phyloP scores from a whole-genome alignment of 139 green algal species.

The Trebouxia sp. region DNA sequence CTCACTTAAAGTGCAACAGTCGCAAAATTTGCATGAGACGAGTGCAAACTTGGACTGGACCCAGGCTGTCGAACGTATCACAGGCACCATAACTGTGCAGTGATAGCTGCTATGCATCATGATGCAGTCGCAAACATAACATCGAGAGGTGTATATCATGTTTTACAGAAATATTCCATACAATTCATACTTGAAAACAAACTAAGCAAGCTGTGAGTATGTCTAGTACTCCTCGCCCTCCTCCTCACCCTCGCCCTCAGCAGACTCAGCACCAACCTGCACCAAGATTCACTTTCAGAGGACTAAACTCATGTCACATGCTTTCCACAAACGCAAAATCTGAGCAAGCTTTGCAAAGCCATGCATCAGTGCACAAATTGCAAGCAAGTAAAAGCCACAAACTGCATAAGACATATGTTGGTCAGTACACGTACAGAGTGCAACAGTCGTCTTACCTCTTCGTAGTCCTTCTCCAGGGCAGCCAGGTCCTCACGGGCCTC shows the following conservation, averaged over 20 bases:
- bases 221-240: constrained; percentile 86
- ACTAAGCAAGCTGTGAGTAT: neutral
- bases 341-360: neutral
- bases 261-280: constrained; percentile 90
- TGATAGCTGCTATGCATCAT: no score
- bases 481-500: constrained; percentile 97
- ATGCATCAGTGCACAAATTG: no score
- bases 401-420: no score
- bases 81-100: no score
- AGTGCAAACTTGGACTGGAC: no score
- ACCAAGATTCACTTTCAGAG: constrained; percentile 92
- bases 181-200: neutral
- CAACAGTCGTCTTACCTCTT: constrained; percentile 26
- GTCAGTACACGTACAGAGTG: no score
- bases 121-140: no score
- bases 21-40: no score
- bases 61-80: no score
- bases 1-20: no score
- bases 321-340: neutral
- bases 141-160: no score
- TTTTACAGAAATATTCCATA: neutral
- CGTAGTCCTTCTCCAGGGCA: constrained; percentile 99
- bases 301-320: neutral
- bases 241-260: constrained; percentile 70
- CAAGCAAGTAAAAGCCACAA: no score